Evolutionary conservation across 352 stramenopile species (phyloP), one percentile per base, ranked within the genome.

Genomic region (Globisporangium paroecandrum): DNA sequence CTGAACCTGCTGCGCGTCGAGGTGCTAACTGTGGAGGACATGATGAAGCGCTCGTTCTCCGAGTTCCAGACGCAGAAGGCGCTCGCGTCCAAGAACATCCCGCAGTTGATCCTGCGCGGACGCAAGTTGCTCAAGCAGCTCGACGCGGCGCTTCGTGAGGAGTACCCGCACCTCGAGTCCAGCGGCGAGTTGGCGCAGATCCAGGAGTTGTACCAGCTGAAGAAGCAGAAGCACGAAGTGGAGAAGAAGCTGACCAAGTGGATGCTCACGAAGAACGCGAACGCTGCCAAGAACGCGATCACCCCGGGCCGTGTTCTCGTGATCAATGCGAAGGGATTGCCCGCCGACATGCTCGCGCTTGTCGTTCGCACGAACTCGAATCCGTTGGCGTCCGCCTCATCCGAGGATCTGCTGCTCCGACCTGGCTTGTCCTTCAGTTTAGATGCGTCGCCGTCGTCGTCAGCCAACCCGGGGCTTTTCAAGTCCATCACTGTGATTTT

Each of bases 11-110:
- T 99, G 29, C 91, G 97, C 46, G 88, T 95, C 49, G 88, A 95
- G 54, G 88, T 93, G 18, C 69, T 97, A 47, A 97, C 80, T 1
- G 84, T 98, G 36, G 89, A 97, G 69, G 91, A 97, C 64, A 99
- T 99, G 97, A 99, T 99, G 76, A 99, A 98, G 76, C 81, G 92
- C n/a, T 97, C 87, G 9, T 99, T 98, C 67, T 97, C 93, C 24
- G 94, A 99, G 75, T 98, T 98, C 74, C 93, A 97, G 54, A 97
- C 92, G 10, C 95, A 98, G 68, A 96, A 94, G 56, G 85, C 84
- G 5, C 74, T 95, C 7, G 76, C 84, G 5, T 87, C 84, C 36
- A 91, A 87, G 65, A 89, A 92, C 47, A 90, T 94, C 51, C 83
- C 87, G 4, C 77, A 89, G 64, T 64, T 92, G 25, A 90, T 95